Evolutionary conservation across 306 rosid species (phyloP).

Genomic region (Begonia loranthoides): DNA sequence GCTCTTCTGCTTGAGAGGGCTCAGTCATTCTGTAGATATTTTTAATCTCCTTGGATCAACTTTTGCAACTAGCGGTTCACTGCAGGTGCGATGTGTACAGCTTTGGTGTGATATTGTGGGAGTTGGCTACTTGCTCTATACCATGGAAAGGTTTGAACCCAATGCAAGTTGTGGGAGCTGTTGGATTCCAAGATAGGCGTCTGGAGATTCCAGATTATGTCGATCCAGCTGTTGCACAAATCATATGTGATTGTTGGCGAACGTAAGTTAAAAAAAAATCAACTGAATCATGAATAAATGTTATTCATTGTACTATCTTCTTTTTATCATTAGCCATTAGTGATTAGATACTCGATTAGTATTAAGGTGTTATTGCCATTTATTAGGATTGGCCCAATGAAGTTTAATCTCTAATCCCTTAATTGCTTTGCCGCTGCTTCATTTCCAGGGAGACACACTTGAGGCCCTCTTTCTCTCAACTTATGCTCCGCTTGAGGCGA

Average conservation of each 20-base stretch:
- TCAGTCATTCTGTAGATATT: too few species aligned
- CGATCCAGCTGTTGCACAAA: constrained; percentile 68
- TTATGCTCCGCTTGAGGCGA: constrained; percentile 54
- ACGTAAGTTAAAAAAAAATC: constrained; percentile 29
- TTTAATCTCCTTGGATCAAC: too few species aligned
- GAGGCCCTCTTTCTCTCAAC: constrained; percentile 89
- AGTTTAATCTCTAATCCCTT: not conserved
- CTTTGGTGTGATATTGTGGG: constrained; percentile 98
- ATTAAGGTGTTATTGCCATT: too few species aligned
- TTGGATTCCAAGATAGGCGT: constrained; percentile 93
- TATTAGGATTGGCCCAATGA: not conserved
- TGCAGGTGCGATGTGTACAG: constrained; percentile 99
- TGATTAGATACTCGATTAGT: too few species aligned
- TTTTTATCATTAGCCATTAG: too few species aligned
- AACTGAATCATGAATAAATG: too few species aligned
- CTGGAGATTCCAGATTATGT: constrained; percentile 83
- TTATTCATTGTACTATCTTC: too few species aligned
- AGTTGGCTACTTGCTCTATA: constrained; percentile 50
- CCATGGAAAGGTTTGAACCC: constrained; percentile 99
- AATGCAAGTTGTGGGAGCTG: constrained; percentile 99
- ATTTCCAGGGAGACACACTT: constrained; percentile 73
- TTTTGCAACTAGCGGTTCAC: not conserved
- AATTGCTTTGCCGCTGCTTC: not conserved
- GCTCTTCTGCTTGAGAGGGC: too few species aligned
- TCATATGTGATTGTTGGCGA: constrained; percentile 90